Conservation (phyloP, 768 basidiomycete species). For the Butyriboletus loyo region DNA sequence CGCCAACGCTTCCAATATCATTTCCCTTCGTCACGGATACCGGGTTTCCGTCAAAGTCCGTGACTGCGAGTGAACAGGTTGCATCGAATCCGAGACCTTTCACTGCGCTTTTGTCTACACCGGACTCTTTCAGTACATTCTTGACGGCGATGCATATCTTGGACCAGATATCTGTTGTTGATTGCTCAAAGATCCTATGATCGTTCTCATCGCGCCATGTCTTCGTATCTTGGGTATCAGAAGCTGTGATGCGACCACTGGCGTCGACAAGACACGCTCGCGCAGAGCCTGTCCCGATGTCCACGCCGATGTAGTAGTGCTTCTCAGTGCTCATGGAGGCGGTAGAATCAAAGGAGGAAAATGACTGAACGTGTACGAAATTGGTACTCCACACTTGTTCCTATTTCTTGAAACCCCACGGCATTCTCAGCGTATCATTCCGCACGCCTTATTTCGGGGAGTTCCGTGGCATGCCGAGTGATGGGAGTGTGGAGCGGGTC, state of each 20-base stretch:
- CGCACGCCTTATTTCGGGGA: neutral
- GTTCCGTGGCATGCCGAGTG: neutral
- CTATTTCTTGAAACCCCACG: neutral
- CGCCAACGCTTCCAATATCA: conserved; percentile 51
- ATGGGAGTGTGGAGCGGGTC: neutral
- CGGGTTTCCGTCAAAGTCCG: conserved; percentile 69
- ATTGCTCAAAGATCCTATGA: conserved; percentile 96
- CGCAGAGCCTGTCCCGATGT: conserved; percentile 93
- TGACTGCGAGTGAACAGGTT: conserved; percentile 92
- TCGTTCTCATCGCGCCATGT: conserved; percentile 85
- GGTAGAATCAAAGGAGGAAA: neutral
- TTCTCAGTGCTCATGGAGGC: conserved; percentile 35
- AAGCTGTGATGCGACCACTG: conserved; percentile 70
- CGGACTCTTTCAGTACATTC: conserved; percentile 57
- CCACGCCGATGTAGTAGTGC: conserved; percentile 66
- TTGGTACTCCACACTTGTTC: conserved; percentile 9
- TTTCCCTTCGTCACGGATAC: conserved; percentile 71
- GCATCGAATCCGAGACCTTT: conserved; percentile 95
- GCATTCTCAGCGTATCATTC: conserved; percentile 1
- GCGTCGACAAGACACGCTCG: conserved; percentile 76
- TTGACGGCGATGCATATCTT: conserved; percentile 60
- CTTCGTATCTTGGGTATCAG: conserved; percentile 74
- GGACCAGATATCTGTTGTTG: conserved; percentile 83
- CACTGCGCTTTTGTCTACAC: conserved; percentile 56
- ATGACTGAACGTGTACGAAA: conserved; percentile 4